phyloP scores from a whole-genome alignment of 2,329 filamentous ascomycete species.

The Pyrenophora seminiperda region DNA sequence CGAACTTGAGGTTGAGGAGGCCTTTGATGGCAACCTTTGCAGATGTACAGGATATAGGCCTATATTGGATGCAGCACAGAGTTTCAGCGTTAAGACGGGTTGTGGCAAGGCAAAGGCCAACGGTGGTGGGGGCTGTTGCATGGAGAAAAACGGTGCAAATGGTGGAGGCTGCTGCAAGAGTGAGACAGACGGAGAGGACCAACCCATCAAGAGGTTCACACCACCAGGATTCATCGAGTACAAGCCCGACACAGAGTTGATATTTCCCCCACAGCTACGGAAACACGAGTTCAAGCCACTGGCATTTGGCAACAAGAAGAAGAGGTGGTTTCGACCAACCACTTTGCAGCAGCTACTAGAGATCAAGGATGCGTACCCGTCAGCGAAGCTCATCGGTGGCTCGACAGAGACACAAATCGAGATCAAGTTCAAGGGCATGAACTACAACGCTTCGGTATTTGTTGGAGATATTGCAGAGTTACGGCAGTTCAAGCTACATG shows the following conservation, averaged over 20 bases:
- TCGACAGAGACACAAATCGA: conserved; percentile 98
- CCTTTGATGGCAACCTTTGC: conserved; percentile 95
- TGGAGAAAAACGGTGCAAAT: conserved; percentile 56
- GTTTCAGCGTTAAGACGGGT: conserved; percentile 68
- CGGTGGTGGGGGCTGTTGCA: conserved; percentile 73
- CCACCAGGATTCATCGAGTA: conserved; percentile 93
- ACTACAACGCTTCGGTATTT: conserved; percentile 87
- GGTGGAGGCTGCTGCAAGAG: conserved; percentile 53
- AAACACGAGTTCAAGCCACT: conserved; percentile 83
- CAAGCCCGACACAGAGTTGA: conserved; percentile 89
- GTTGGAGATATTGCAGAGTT: conserved; percentile 93
- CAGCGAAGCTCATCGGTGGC: conserved; percentile 92
- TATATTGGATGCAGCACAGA: conserved; percentile 91
- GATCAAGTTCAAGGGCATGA: conserved; percentile 94
- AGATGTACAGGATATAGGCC: conserved; percentile 94
- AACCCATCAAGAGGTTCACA: conserved; percentile 69
- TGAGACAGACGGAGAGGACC: conserved; percentile 40
- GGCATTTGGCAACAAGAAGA: conserved; percentile 91
- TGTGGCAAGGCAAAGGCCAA: conserved; percentile 63
- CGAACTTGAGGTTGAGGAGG: conserved; percentile 87
- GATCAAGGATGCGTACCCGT: conserved; percentile 84
- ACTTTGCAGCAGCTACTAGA: conserved; percentile 86
- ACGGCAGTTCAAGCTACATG: conserved; percentile 76
- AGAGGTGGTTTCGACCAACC: conserved; percentile 89
- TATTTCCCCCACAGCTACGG: conserved; percentile 84